Percentiles rank a stretch among this genome's conserved stretches.
Evolutionary conservation across 2,329 filamentous ascomycete genomes (phyloP).

Genomic region (Pyrenochaeta sp.): DNA sequence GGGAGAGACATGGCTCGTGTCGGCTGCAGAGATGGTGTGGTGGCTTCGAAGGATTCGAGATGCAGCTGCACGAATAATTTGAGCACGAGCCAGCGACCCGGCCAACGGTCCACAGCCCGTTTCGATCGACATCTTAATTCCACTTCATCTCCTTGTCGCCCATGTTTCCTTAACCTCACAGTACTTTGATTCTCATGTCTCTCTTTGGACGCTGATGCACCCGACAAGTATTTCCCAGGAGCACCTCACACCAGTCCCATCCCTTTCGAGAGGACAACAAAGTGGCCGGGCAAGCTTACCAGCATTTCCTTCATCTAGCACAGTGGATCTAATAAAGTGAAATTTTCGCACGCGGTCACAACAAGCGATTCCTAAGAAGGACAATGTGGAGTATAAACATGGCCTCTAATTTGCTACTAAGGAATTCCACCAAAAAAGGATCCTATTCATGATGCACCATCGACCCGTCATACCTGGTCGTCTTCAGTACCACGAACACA

Average conservation of each 20-base stretch:
- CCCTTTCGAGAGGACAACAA: too few species aligned
- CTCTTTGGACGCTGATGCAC: not conserved
- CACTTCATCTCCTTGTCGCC: slow-evolving; percentile 22
- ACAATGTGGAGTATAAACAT: slow-evolving; percentile 1
- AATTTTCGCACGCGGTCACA: too few species aligned
- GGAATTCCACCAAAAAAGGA: slow-evolving; percentile 1
- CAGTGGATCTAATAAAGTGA: too few species aligned
- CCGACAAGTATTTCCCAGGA: not conserved
- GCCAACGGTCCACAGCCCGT: slow-evolving; percentile 14
- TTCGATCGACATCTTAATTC: slow-evolving; percentile 31
- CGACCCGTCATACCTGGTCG: slow-evolving; percentile 2
- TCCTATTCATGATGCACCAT: slow-evolving; percentile 5
- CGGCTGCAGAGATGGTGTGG: slow-evolving; percentile 17
- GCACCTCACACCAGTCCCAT: too few species aligned
- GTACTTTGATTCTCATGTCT: not conserved
- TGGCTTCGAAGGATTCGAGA: slow-evolving; percentile 31
- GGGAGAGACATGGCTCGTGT: slow-evolving; percentile 11
- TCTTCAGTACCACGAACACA: slow-evolving; percentile 18
- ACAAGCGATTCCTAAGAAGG: not conserved
- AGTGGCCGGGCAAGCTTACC: too few species aligned
- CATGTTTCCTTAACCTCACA: not conserved
- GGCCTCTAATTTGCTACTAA: slow-evolving; percentile 11
- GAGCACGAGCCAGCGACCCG: slow-evolving; percentile 20
- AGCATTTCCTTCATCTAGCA: too few species aligned
- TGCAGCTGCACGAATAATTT: slow-evolving; percentile 20